These are phyloP conservation scores for Candida vaughaniae DNA, from an alignment of 805 yeast species.

Conservation along the genomic window DNA sequence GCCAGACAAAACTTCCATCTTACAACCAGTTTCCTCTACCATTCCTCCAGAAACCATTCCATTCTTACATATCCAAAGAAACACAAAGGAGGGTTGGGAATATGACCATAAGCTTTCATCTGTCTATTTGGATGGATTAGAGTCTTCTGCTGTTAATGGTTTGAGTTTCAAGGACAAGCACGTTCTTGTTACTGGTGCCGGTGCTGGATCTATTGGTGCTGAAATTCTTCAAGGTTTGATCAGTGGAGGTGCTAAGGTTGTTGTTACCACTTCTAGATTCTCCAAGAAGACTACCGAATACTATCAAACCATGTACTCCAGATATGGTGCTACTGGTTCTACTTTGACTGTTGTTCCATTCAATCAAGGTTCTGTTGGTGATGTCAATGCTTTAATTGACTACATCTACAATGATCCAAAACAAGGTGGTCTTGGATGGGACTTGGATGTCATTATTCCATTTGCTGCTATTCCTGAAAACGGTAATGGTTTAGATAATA, in stretches of 20 bases:
- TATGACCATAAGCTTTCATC: slow-evolving; percentile 80
- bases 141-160: slow-evolving; percentile 93
- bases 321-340: slow-evolving; percentile 90
- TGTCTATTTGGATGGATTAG: slow-evolving; percentile 82
- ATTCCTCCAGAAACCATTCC: slow-evolving; percentile 87
- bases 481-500: slow-evolving; percentile 90
- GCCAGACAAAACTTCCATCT: slow-evolving; percentile 65
- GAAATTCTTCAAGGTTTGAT: slow-evolving; percentile 92
- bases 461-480: slow-evolving; percentile 99
- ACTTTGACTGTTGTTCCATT: slow-evolving; percentile 95
- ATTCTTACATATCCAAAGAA: slow-evolving; percentile 88
- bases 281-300: slow-evolving; percentile 92
- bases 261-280: slow-evolving; percentile 95
- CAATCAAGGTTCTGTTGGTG: slow-evolving; percentile 96
- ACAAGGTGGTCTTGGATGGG: slow-evolving; percentile 96
- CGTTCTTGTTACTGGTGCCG: slow-evolving; percentile 96
- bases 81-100: slow-evolving; percentile 74
- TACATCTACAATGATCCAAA: slow-evolving; percentile 82
- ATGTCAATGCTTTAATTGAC: slow-evolving; percentile 79
- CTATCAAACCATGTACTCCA: slow-evolving; percentile 90
- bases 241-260: slow-evolving; percentile 96
- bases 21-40: slow-evolving; percentile 69
- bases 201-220: slow-evolving; percentile 98
- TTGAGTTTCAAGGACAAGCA: slow-evolving; percentile 83
- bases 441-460: slow-evolving; percentile 92